Conservation (phyloP, 169 alveolate species). For the Perkinsus marinus region DNA sequence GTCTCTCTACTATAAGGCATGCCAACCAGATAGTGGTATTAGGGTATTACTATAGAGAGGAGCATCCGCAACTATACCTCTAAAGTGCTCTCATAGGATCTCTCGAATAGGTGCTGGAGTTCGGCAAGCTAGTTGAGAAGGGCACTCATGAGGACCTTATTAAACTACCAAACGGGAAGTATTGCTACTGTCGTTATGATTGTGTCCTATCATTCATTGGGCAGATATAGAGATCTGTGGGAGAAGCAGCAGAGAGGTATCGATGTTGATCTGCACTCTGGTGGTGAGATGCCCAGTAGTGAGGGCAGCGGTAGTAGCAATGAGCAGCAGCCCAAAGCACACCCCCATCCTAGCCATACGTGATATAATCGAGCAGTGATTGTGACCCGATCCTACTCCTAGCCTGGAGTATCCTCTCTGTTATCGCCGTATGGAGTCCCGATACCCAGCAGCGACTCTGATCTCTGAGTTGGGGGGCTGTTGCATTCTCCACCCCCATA, state of each 20-base stretch:
- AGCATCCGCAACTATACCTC: no score
- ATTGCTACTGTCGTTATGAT: background rate
- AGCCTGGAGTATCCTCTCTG: no score
- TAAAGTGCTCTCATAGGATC: no score
- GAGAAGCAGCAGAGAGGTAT: background rate
- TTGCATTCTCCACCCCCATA: background rate
- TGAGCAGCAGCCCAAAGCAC: no score
- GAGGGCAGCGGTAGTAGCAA: no score
- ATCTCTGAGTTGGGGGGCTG: no score
- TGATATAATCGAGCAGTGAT: no score
- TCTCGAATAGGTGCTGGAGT: conserved; percentile 5
- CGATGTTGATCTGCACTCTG: background rate
- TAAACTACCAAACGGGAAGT: background rate
- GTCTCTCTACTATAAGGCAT: conserved; percentile 62
- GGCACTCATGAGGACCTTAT: conserved; percentile 31
- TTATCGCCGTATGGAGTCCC: no score
- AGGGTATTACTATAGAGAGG: background rate
- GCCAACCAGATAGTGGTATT: conserved; percentile 31
- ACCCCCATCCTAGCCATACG: no score
- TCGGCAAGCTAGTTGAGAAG: conserved; percentile 30
- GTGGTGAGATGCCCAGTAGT: no score
- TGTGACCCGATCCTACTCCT: no score
- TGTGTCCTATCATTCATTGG: background rate
- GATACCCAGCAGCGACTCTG: no score
- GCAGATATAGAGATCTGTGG: background rate